Percentiles rank a stretch among this genome's conserved stretches.
Conservation (phyloP, 306 rosid genomes). For the Sophora flavescens region DNA sequence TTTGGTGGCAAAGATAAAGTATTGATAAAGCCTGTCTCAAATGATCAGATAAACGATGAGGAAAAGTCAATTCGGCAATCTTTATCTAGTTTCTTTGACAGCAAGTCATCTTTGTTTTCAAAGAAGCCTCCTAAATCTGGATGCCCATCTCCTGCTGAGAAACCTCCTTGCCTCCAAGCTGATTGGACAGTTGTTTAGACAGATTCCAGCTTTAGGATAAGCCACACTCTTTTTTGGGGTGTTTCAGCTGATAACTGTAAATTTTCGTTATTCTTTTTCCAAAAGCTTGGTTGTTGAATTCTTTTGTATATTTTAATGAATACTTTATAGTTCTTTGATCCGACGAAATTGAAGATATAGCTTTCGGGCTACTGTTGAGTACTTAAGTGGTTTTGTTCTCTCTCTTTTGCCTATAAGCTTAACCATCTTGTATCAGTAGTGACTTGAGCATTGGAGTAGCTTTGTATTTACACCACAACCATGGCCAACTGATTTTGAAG, state of each 20-base stretch:
- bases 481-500: too few relatives aligned
- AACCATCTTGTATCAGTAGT: neutral
- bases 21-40: constrained; percentile 53
- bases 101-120: constrained; percentile 81
- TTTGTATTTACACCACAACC: neutral
- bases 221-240: constrained; percentile 8
- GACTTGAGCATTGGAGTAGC: neutral
- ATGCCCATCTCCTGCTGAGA: constrained; percentile 50
- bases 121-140: constrained; percentile 75
- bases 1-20: constrained; percentile 75
- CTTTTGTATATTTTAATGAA: constrained; percentile 35
- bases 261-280: constrained; percentile 50
- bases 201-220: constrained; percentile 32
- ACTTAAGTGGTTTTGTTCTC: neutral
- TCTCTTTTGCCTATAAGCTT: neutral
- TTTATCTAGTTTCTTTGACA: constrained; percentile 81
- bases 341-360: constrained; percentile 35
- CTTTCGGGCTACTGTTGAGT: neutral
- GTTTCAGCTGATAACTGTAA: constrained; percentile 60
- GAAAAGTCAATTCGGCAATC: constrained; percentile 66
- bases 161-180: constrained; percentile 46
- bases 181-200: constrained; percentile 65
- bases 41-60: constrained; percentile 53
- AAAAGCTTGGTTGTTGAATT: constrained; percentile 21
- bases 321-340: constrained; percentile 33